Evolutionary conservation across 305 asterid genomes (phyloP).

Genomic region (Solanum hybrid): DNA sequence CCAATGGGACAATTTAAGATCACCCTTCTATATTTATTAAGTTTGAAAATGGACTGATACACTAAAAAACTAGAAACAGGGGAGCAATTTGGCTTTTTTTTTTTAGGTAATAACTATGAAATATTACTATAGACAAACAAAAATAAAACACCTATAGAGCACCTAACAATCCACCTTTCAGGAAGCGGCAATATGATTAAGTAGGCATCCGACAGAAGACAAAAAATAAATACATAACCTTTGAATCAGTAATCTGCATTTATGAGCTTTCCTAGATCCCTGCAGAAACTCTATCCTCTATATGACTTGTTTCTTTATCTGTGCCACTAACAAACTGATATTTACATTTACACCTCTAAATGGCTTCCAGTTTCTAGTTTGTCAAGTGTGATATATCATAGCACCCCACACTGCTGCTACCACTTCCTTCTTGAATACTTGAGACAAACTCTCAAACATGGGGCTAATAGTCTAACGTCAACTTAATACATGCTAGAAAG

Average conservation of each 20-base stretch:
- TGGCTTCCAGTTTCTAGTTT: background rate
- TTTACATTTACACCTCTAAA: background rate
- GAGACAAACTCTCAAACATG: background rate
- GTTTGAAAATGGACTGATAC: background rate
- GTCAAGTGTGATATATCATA: background rate
- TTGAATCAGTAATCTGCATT: background rate
- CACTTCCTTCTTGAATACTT: background rate
- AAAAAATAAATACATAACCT: background rate
- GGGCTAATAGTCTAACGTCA: background rate
- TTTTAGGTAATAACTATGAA: background rate
- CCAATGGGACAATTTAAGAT: slow-evolving; percentile 9
- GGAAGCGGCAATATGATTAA: background rate
- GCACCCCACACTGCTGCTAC: background rate
- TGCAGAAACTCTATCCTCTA: background rate
- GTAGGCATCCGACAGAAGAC: background rate
- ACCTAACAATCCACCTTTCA: background rate
- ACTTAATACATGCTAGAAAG: background rate
- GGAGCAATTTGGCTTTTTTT: background rate
- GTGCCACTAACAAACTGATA: background rate
- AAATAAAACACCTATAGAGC: too few relatives aligned
- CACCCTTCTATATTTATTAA: background rate
- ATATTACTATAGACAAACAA: background rate
- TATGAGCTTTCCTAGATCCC: background rate
- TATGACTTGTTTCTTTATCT: background rate
- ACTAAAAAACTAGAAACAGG: background rate